phyloP scores from a whole-genome alignment of 768 basidiomycete species.

The Strobilomyces dryophilus region DNA sequence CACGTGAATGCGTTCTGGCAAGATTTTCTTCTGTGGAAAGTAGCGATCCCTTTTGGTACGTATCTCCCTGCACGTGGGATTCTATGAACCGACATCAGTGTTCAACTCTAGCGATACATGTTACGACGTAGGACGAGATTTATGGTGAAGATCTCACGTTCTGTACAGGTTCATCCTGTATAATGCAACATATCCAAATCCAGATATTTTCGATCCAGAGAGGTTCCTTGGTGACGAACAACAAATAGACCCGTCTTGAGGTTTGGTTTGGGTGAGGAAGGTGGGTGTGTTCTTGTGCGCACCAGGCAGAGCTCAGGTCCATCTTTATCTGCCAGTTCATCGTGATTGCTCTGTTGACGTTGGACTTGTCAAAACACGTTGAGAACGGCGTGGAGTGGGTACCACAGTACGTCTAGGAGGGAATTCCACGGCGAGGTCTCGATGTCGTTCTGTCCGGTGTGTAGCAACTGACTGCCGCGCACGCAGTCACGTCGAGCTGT shows the following conservation, averaged over 20 bases:
- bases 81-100: neutral
- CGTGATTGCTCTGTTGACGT: constrained; percentile 3
- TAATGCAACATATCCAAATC: constrained; percentile 2
- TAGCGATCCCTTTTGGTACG: neutral
- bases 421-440: neutral
- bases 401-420: neutral
- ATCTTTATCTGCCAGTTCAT: constrained; percentile 5
- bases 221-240: constrained; percentile 6
- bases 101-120: constrained; percentile 1
- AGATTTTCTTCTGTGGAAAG: constrained; percentile 12
- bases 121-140: constrained; percentile 13
- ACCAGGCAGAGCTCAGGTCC: constrained; percentile 1
- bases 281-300: constrained; percentile 4
- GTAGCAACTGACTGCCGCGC: neutral
- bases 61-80: neutral
- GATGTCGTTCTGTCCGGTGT: neutral
- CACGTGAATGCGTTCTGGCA: constrained; percentile 16
- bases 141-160: constrained; percentile 7
- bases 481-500: neutral
- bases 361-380: constrained; percentile 5
- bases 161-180: constrained; percentile 1
- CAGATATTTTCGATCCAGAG: constrained; percentile 3
- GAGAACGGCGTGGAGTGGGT: neutral
- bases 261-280: constrained; percentile 16
- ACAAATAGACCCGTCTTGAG: constrained; percentile 3